Evolutionary conservation across 2,329 filamentous ascomycete species (phyloP), one percentile per base, ranked within the genome.

Genomic region (Chaetothyriales sp.): DNA sequence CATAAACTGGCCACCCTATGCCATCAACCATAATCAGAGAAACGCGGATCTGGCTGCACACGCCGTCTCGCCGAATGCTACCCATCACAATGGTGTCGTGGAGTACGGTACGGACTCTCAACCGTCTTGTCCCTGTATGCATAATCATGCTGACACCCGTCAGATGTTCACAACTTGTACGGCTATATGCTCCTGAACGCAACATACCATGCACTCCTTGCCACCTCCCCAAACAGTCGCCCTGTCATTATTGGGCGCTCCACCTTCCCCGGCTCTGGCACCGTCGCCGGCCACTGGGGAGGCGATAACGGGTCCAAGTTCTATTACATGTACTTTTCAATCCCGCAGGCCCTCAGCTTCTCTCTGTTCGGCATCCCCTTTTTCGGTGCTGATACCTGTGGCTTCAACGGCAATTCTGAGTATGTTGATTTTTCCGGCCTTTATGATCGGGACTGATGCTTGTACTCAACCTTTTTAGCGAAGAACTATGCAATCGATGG

Each of bases 191-290:
- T 89, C 57, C 71, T 87, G 51, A 83, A 84, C 53, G 83, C 84
- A 8, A 92, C 86, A 0, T 86, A 87, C 62, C 69, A 82, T 46
- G 84, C 79, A 51, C 76, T 92, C 28, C 69, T 81, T 2, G 64
- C 71, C 1, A 71, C 85, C 18, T 78, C 79, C 53, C 79, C 83
- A 0, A 72, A 69, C 12, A 84, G 84, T 64, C 79, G 87, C 0
- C 87, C 87, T 0, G 86, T 93, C 66, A 84, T 94, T 62, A 87
- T 94, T 60, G 84, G 83, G 0, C 80, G 87, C 15, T 86, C 82
- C 42, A 92, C 86, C 1, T 92, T 90, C 61, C 75, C 84, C 8
- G 86, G 86, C 2, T 79, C 79, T 0, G 86, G 87, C 1, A 79
- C 78, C 63, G 83, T 77, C 69, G 81, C 84, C 1, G 86, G 84